These are phyloP conservation scores for Bisporella sp. DNA, from an alignment of 2,329 filamentous ascomycete genomes.

Conservation along the genomic window DNA sequence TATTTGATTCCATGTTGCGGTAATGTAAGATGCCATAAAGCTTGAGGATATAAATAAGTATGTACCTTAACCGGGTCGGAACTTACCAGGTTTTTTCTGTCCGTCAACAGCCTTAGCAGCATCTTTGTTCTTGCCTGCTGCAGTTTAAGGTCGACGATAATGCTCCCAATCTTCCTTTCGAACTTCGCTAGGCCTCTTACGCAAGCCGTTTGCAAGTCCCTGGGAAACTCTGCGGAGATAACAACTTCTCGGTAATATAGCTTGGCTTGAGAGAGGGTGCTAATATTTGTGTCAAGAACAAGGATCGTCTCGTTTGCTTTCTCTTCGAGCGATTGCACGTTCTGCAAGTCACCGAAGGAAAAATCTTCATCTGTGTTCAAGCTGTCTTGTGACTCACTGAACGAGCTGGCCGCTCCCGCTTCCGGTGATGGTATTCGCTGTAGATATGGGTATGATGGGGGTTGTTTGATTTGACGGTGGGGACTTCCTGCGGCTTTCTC, in stretches of 20 bases:
- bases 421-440: background rate
- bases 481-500: background rate
- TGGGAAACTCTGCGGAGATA: constrained; percentile 2
- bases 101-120: constrained; percentile 15
- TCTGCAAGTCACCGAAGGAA: constrained; percentile 26
- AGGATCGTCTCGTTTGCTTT: constrained; percentile 28
- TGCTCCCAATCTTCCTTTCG: constrained; percentile 11
- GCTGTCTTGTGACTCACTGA: background rate
- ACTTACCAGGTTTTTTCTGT: constrained; percentile 15
- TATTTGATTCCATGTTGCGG: constrained; percentile 27
- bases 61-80: background rate
- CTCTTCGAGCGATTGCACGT: constrained; percentile 30
- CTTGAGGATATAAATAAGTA: constrained; percentile 8
- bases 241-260: constrained; percentile 14
- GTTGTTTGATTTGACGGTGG: background rate
- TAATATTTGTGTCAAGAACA: constrained; percentile 26
- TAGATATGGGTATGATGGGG: background rate
- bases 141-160: constrained; percentile 19
- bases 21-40: constrained; percentile 31
- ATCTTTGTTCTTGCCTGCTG: constrained; percentile 19
- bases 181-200: constrained; percentile 12
- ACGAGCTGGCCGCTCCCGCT: background rate
- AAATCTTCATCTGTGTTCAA: constrained; percentile 12
- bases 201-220: constrained; percentile 4
- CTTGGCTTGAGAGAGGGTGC: constrained; percentile 23